Conservation (phyloP, 2,329 filamentous ascomycete species). For the Coniochaeta sp. region DNA sequence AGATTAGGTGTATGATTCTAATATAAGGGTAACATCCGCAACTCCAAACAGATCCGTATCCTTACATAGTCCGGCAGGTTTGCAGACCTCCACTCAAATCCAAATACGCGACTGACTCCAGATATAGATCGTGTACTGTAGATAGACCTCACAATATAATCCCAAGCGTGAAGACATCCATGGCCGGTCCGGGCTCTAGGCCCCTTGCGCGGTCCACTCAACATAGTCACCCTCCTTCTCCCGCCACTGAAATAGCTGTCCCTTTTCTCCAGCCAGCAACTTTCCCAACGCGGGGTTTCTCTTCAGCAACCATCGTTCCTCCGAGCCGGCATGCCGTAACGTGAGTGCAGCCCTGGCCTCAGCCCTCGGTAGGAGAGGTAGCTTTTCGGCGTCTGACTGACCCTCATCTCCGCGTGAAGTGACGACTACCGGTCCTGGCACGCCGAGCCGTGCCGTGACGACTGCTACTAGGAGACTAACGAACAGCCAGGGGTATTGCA, state of each 20-base stretch:
- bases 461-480: constrained; percentile 70
- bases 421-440: constrained; percentile 1
- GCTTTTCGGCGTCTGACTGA: neutral
- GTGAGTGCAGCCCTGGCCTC: constrained; percentile 9
- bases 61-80: neutral
- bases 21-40: neutral
- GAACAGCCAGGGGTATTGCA: constrained; percentile 91
- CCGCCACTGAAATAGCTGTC: neutral
- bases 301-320: neutral
- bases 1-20: neutral
- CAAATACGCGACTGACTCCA: neutral
- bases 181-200: neutral
- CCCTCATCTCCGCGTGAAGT: neutral
- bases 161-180: neutral
- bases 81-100: neutral
- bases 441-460: constrained; percentile 66
- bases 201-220: neutral
- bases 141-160: neutral
- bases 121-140: neutral
- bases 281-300: neutral
- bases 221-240: neutral
- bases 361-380: constrained; percentile 5
- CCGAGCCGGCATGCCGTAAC: neutral
- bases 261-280: neutral
- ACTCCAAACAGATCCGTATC: neutral